Evolutionary conservation across 75 land plant species (phyloP), one percentile per base, ranked within the genome.

Genomic region (Gnetum montanum): DNA sequence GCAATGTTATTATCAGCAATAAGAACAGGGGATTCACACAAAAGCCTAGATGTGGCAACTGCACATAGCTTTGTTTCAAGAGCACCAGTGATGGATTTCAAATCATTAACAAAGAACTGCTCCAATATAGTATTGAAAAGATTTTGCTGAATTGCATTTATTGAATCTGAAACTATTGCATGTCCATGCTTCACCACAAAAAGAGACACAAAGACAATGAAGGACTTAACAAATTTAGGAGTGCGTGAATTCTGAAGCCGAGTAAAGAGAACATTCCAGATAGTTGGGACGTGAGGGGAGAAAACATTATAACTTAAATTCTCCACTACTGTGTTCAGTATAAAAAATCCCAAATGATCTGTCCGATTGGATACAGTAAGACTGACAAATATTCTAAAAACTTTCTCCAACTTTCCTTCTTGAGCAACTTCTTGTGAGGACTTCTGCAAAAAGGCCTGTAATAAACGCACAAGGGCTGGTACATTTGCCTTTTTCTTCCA

Each of bases 391-490:
- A 86, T 95, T 3, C 79, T 89, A 49, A 95, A 65, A 15, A 95
- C 97, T 49, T 72, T 72, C 6, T 12, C 53, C 57, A 95, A 65
- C 43, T 69, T 78, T 19, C 77, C 83, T n/a, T 74, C 81, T 40
- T 72, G 70, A 23, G 49, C 78, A 25, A 95, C 62, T 65, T 95
- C 93, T 44, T 55, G 61, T 0, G 99, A 83, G 25, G 90, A 75
- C 74, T 84, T 93, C 47, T 78, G 79, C 23, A 93, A 74, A 67
- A 85, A 93, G 37, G 98, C 88, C 63, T 84, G 97, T 49, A 95
- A 78, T 25, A 95, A 66, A 34, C 97, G 75, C 11, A 86, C 97
- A 54, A 95, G 71, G 8, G 93, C 99, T 45, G 99, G 97, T 25
- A 79, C 88, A 73, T 83, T 84, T 12, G 83, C 85, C 10, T 76